Base-by-base conservation (phyloP, 441 rosid genomes). In the Geranium incanum region DNA sequence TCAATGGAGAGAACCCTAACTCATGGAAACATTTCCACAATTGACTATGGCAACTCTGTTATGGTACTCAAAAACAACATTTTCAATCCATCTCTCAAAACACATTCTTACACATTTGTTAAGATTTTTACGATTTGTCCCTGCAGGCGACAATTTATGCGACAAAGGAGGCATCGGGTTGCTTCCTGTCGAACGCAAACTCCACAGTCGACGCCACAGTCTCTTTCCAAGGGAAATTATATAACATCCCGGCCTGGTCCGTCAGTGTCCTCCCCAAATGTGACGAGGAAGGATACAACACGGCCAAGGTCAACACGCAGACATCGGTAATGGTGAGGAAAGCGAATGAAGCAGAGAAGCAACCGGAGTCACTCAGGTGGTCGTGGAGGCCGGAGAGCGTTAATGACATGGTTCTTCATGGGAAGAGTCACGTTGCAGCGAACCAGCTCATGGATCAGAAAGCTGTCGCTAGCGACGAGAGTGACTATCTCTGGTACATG, bases 401-500 rank as follows among this genome's bases (percentile, higher is more conserved):
- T 19, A 37, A 62, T 19, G 66, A 62, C 36, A 62, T 23, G 37
- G 66, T 62, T 3, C 36, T 62, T 9, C 66, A 62, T 4, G 66
- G 66, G 2, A 62, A 62, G 28, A 37, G 66, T 3, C 15, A 21
- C 66, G 13, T 62, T 23, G 37, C 33, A 0, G 36, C 37, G 84
- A 86, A 81, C 6, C 21, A 77, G n/a, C 81, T 75, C 1, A 4
- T 77, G 0, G 77, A 80, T 16, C 83, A 78, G 45, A 74, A 75
- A 68, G 33, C 21, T 0, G 75, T 75, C 5, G 68, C 77, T 28
- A 76, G 72, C n/a, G 79, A 75, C 55, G 67, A 16, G 0, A 76
- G 73, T 45, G 86, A 83, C 52, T 80, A 78, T 72, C 52, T 80
- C 18, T 83, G 82, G 83, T 80, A 78, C 45, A 70, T 62, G 66